phyloP scores from a whole-genome alignment of 2,329 filamentous ascomycete species.

The Davidsoniella virescens region DNA sequence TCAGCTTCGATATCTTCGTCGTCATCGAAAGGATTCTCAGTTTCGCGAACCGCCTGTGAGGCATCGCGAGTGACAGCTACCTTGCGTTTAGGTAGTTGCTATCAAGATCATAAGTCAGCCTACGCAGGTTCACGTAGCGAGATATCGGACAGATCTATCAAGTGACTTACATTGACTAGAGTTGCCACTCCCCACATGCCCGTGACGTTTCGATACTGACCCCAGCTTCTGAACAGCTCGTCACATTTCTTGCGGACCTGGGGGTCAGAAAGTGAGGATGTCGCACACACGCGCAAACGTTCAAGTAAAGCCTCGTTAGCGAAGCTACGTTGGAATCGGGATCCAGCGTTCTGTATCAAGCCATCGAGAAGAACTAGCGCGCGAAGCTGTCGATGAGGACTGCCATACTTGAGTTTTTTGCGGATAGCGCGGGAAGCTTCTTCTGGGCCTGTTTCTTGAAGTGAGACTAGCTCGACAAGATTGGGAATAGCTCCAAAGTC shows the following conservation, averaged over 20 bases:
- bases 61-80: constrained; percentile 59
- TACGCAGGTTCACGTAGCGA: neutral
- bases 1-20: constrained; percentile 40
- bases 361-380: constrained; percentile 81
- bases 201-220: constrained; percentile 64
- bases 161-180: constrained; percentile 45
- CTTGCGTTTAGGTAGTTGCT: constrained; percentile 51
- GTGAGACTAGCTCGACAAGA: constrained; percentile 80
- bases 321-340: constrained; percentile 72
- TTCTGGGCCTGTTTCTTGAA: constrained; percentile 70
- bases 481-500: constrained; percentile 85
- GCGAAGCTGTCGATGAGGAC: constrained; percentile 77
- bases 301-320: constrained; percentile 85
- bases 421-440: constrained; percentile 85
- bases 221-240: constrained; percentile 75
- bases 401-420: constrained; percentile 98
- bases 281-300: constrained; percentile 72
- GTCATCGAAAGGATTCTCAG: constrained; percentile 53
- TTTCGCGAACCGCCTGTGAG: constrained; percentile 71
- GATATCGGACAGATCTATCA: neutral
- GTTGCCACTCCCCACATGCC: constrained; percentile 67
- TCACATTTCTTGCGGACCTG: constrained; percentile 82
- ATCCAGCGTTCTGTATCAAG: constrained; percentile 83
- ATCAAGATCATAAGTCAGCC: neutral
- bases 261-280: constrained; percentile 67